Evolutionary conservation across 2,329 filamentous ascomycete genomes (phyloP), one percentile per base, ranked within the genome.

Genomic region (Penicillium sp.): DNA sequence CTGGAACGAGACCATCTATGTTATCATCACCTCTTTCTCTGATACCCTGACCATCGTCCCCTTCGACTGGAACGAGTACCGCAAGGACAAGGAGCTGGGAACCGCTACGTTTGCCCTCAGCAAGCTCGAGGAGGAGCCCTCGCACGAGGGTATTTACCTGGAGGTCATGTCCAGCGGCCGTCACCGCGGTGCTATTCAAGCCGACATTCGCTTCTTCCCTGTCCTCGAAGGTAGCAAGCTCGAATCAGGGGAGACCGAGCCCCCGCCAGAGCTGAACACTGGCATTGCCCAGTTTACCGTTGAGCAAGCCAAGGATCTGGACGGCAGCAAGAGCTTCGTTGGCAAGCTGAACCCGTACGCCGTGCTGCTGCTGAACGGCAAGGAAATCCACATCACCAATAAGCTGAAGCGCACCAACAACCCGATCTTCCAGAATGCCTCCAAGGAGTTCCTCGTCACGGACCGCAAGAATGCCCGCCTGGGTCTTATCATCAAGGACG

Each of bases 351-450:
- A 92, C 76, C 95, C 95, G 1, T 99, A 98, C 67, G 93, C 91
- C 10, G 83, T 88, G 35, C 83, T 99, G 52, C 83, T 97, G 46
- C 85, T 99, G 67, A 99, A 99, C 69, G 90, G 92, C 63, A 96
- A 95, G 77, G 89, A 96, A 73, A 85, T 98, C 4, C 92, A 96
- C 69, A 84, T 87, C 57, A 96, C 93, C 54, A 91, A 92, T 78
- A 96, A 93, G 76, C 84, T 97, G 69, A 99, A 98, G 84, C 89
- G 94, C 61, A 98, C 92, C 60, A 99, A 99, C 79, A 95, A 96
- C 69, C 95, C 95, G 7, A 93, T 99, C 69, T 99, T 93, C 89
- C 89, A 94, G 55, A 89, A 98, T 72, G 91, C 91, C 6, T 90
- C 88, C 66, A 96, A 96, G 78, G 95, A 99, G 72, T 87, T 99